Evolutionary conservation across 1,284 basidiomycete genomes (phyloP).

Genomic region (Sutorius eximius): DNA sequence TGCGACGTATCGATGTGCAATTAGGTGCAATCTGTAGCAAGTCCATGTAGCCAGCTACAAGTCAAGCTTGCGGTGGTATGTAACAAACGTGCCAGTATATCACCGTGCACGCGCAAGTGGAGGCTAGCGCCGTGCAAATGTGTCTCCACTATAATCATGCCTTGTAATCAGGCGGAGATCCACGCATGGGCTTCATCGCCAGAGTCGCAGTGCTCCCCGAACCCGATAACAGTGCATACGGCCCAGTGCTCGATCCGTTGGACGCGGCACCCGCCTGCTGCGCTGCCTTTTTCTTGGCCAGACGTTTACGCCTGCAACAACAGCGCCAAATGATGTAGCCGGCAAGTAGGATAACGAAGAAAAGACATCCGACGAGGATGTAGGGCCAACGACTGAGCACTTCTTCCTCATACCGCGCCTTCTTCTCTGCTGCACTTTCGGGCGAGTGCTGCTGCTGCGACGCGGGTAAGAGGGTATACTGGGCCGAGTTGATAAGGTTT

Average conservation of each 20-base stretch:
- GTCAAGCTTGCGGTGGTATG: slow-evolving; percentile 17
- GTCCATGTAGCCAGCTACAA: slow-evolving; percentile 35
- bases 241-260: slow-evolving; percentile 4
- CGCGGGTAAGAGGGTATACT: slow-evolving; percentile 60
- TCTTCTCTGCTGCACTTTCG: slow-evolving; percentile 64
- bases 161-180: slow-evolving; percentile 19
- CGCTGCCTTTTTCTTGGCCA: slow-evolving; percentile 22
- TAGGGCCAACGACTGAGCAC: slow-evolving; percentile 75
- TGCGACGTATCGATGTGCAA: slow-evolving; percentile 4
- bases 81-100: slow-evolving; percentile 6
- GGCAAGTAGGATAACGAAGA: slow-evolving; percentile 48
- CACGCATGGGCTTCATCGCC: slow-evolving; percentile 31
- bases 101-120: not conserved
- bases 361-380: slow-evolving; percentile 65
- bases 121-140: slow-evolving; percentile 11
- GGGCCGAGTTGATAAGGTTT: slow-evolving; percentile 46
- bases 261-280: slow-evolving; percentile 15
- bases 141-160: slow-evolving; percentile 15
- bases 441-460: slow-evolving; percentile 64
- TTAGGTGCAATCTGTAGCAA: slow-evolving; percentile 17
- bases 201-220: slow-evolving; percentile 30
- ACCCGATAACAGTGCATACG: slow-evolving; percentile 28
- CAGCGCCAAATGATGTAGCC: slow-evolving; percentile 62
- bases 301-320: slow-evolving; percentile 50
- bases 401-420: slow-evolving; percentile 65